Percentiles rank a stretch among this genome's conserved stretches.
These are phyloP conservation scores for Datisca glomerata DNA, from an alignment of 306 rosid species.

Conservation along the genomic window DNA sequence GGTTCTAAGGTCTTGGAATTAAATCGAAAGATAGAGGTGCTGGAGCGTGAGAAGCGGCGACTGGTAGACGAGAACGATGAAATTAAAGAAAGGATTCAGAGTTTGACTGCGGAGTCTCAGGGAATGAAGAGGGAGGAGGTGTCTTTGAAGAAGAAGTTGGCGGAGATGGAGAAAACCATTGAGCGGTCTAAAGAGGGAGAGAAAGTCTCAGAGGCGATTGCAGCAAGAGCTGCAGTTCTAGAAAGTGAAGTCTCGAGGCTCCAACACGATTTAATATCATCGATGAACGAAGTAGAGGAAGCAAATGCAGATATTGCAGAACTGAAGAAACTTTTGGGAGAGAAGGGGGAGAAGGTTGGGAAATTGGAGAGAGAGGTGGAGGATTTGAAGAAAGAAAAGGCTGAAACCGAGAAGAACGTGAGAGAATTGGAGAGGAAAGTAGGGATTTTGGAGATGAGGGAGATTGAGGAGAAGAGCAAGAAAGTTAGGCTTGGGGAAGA, in stretches of 20 bases:
- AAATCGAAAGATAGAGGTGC: too few relatives aligned
- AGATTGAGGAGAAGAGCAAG: conserved; percentile 72
- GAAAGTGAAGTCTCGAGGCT: too few relatives aligned
- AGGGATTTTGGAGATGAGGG: conserved; percentile 62
- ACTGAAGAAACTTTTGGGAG: conserved; percentile 18
- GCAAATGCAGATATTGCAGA: not conserved
- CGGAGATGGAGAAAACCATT: not conserved
- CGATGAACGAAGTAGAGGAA: not conserved
- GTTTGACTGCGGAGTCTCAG: not conserved
- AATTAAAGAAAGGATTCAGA: too few relatives aligned
- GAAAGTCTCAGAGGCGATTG: not conserved
- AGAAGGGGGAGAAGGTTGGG: conserved; percentile 36
- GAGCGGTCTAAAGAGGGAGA: not conserved
- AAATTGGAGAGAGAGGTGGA: conserved; percentile 42
- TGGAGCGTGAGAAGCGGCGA: too few relatives aligned
- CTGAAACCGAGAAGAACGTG: conserved; percentile 36
- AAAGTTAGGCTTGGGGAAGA: conserved; percentile 71
- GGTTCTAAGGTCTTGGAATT: too few relatives aligned
- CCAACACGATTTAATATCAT: not conserved
- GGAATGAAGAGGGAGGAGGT: not conserved
- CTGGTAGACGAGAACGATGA: too few relatives aligned
- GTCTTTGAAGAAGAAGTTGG: not conserved
- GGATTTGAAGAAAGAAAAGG: conserved; percentile 33
- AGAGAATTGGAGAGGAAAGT: conserved; percentile 81
- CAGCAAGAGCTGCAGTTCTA: not conserved